Percentiles rank a stretch among this genome's conserved stretches.
Evolutionary conservation across 1,284 basidiomycete species (phyloP).

Genomic region (Melampsora americana): DNA sequence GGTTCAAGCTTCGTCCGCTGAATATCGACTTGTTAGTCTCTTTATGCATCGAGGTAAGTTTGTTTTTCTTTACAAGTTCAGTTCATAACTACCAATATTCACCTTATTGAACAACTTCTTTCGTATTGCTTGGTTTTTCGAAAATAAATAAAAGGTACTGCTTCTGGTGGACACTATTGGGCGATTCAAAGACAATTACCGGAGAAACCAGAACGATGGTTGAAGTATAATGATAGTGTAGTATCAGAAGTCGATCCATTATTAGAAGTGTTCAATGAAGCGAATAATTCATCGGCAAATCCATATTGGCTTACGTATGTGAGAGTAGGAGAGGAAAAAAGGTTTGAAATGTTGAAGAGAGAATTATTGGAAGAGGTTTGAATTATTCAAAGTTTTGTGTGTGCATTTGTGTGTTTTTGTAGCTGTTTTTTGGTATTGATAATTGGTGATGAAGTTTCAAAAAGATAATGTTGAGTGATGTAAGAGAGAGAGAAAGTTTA

Average conservation of each 20-base stretch:
- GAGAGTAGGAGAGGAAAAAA: background rate
- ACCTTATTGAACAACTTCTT: background rate
- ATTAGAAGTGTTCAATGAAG: conserved; percentile 17
- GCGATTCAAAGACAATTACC: conserved; percentile 80
- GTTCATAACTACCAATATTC: background rate
- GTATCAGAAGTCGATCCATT: conserved; percentile 22
- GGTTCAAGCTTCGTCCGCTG: conserved; percentile 54
- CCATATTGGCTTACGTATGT: conserved; percentile 39
- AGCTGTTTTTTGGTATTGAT: too few relatives aligned
- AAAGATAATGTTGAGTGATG: too few relatives aligned
- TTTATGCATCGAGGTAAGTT: conserved; percentile 82
- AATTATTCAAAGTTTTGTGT: too few relatives aligned
- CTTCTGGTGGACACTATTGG: conserved; percentile 58
- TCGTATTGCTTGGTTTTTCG: background rate
- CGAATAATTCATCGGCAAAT: background rate
- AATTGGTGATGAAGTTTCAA: too few relatives aligned
- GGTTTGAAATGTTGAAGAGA: conserved; percentile 32
- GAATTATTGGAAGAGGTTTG: background rate
- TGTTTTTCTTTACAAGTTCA: background rate
- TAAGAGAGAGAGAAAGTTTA: too few relatives aligned
- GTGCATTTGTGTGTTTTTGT: too few relatives aligned
- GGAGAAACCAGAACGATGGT: conserved; percentile 73
- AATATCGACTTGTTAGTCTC: conserved; percentile 88
- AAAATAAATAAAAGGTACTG: conserved; percentile 2
- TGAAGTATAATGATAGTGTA: conserved; percentile 63